Percentiles rank a stretch among this genome's conserved stretches.
phyloP scores from a whole-genome alignment of 2,329 filamentous ascomycete genomes.

The Diaporthe citriasiana region DNA sequence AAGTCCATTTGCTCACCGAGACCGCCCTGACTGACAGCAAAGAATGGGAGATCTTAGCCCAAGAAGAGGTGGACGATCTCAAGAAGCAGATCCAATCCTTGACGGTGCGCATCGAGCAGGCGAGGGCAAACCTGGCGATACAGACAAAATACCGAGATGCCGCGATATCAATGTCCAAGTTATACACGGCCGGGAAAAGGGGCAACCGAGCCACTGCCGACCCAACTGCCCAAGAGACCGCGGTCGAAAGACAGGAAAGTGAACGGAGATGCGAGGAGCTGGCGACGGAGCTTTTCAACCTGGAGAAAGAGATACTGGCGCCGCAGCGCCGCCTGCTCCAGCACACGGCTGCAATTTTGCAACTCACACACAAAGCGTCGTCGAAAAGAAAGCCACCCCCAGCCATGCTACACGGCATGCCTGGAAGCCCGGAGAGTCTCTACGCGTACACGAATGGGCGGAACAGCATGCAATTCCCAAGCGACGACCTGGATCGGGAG shows the following conservation, averaged over 20 bases:
- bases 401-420: conserved; percentile 69
- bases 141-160: conserved; percentile 97
- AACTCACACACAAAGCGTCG: conserved; percentile 87
- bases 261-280: conserved; percentile 89
- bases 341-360: conserved; percentile 93
- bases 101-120: conserved; percentile 82
- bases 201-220: conserved; percentile 65
- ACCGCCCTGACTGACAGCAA: conserved; percentile 92
- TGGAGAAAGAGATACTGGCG: conserved; percentile 83
- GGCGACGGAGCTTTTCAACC: conserved; percentile 81
- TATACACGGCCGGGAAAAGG: conserved; percentile 72
- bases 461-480: conserved; percentile 68
- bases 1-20: conserved; percentile 92
- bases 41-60: conserved; percentile 86
- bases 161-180: conserved; percentile 84
- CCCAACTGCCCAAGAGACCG: conserved; percentile 70
- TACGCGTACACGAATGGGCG: conserved; percentile 76
- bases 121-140: conserved; percentile 85
- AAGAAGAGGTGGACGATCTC: conserved; percentile 90
- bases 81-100: conserved; percentile 88
- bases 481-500: conserved; percentile 79
- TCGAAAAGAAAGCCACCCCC: conserved; percentile 67
- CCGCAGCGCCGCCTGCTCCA: conserved; percentile 83
- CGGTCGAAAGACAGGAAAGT: conserved; percentile 80
- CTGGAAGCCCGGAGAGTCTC: conserved; percentile 82